Conservation (phyloP, 208 protist genomes). For the Trypanosoma theileri region DNA sequence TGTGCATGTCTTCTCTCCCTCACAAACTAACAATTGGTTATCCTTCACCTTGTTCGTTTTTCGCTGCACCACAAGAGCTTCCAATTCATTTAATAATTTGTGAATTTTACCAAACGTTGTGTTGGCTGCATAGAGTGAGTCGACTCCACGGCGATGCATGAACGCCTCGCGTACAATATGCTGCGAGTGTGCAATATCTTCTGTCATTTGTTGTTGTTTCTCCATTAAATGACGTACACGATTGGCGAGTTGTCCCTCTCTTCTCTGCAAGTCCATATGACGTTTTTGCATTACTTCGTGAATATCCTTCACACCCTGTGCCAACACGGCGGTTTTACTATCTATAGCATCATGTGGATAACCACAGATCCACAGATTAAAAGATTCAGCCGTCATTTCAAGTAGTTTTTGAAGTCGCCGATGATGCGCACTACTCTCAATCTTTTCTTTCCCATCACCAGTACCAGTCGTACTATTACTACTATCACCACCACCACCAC, state of each 20-base stretch:
- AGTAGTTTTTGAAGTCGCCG: constrained; percentile 23
- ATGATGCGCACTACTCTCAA: not conserved
- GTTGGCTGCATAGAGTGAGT: constrained; percentile 56
- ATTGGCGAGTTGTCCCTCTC: constrained; percentile 30
- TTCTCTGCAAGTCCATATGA: constrained; percentile 28
- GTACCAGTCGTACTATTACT: not conserved
- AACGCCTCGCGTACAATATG: constrained; percentile 64
- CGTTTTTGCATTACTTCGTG: constrained; percentile 17
- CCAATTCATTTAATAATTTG: constrained; percentile 49
- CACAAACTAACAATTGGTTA: too few species aligned
- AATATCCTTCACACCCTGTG: constrained; percentile 11
- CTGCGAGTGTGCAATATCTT: constrained; percentile 28
- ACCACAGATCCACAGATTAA: constrained; percentile 35
- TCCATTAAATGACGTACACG: constrained; percentile 32
- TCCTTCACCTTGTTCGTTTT: not conserved
- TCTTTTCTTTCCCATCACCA: not conserved
- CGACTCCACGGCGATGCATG: constrained; percentile 54
- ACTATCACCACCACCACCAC: too few species aligned
- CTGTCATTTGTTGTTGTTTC: constrained; percentile 18
- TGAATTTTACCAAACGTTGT: constrained; percentile 66
- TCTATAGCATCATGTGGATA: constrained; percentile 27
- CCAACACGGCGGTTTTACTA: constrained; percentile 17
- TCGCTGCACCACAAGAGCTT: constrained; percentile 26
- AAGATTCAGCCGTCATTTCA: constrained; percentile 31
- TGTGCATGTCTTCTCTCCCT: too few species aligned